phyloP scores from a whole-genome alignment of 2,329 filamentous ascomycete genomes.

The Seiridium unicorne region DNA sequence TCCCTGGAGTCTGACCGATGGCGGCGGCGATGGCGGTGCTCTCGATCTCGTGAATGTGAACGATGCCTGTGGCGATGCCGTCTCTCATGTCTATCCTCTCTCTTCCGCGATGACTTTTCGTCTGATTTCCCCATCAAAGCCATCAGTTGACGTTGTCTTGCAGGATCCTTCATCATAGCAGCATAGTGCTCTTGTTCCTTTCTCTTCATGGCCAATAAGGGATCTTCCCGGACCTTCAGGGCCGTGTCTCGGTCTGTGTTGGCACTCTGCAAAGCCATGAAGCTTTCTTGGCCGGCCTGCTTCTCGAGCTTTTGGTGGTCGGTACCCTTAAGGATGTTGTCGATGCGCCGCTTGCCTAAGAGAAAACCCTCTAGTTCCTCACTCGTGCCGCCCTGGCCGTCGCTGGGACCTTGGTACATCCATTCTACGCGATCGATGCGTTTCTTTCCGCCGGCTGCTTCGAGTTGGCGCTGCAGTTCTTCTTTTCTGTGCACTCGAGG shows the following conservation, averaged over 20 bases:
- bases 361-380: conserved; percentile 95
- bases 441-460: conserved; percentile 81
- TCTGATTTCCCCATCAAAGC: conserved; percentile 58
- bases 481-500: conserved; percentile 39
- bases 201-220: conserved; percentile 87
- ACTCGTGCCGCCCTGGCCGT: conserved; percentile 70
- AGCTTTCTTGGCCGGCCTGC: conserved; percentile 57
- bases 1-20: conserved; percentile 33
- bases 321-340: conserved; percentile 74
- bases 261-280: conserved; percentile 64
- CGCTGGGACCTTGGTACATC: conserved; percentile 92
- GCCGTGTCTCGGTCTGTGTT: conserved; percentile 78
- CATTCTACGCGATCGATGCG: conserved; percentile 85
- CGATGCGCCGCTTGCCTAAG: conserved; percentile 87
- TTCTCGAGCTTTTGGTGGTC: conserved; percentile 83
- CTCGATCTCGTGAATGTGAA: conserved; percentile 33
- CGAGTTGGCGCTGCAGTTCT: conserved; percentile 86
- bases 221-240: conserved; percentile 85
- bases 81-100: conserved; percentile 42
- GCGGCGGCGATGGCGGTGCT: conserved; percentile 39
- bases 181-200: conserved; percentile 83
- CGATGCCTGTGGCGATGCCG: conserved; percentile 38
- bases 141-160: conserved; percentile 66
- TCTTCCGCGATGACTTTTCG: conserved; percentile 35
- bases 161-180: conserved; percentile 75